Evolutionary conservation across 2,329 filamentous ascomycete genomes (phyloP), one percentile per base, ranked within the genome.

Genomic region (Ascochyta lentis): DNA sequence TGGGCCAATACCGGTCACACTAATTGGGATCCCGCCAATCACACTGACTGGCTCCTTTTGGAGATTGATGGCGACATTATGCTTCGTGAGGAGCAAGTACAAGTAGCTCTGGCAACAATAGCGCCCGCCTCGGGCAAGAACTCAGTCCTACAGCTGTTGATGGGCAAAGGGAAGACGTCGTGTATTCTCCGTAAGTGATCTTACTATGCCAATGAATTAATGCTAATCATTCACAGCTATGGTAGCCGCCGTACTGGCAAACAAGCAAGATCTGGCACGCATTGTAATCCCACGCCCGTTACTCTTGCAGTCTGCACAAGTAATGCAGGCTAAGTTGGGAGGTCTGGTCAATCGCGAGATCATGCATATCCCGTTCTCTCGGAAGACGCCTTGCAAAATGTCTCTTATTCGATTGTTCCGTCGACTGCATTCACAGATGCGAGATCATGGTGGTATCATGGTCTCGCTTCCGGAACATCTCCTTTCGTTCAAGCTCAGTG

Each of bases 141-240:
- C 56, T 85, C 85, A 0, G 84, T 89, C 0, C 61, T 89, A 1
- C 87, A 89, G 58, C 81, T 89, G 72, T 86, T 88, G 57, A 89
- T 89, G 86, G 87, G 87, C 0, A 80, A 87, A 74, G 82, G 84
- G 0, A 87, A 87, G 69, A 86, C 84, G 0, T 88, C 87, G 0
- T 84, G 90, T 1, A 90, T 92, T 12, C 51, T 72, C 1, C 69
- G 64, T 71, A 63, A 59, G 63, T 64, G 15, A 1, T 0, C 6
- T 4, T 5, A 22, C 6, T 4, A 85, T 85, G 0, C 10, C 27
- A 2, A n/a, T 6, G n/a, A 81, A 88, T 1, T 88, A 89, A 6
- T n/a, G 16, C 54, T 71, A 48, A 62, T 49, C 13, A 16, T n/a
- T 50, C 8, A 9, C 46, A 64, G 69, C 88, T 0, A 86, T 89